These are phyloP conservation scores for Casuarina equisetifolia DNA, from an alignment of 306 rosid genomes.

Conservation along the genomic window DNA sequence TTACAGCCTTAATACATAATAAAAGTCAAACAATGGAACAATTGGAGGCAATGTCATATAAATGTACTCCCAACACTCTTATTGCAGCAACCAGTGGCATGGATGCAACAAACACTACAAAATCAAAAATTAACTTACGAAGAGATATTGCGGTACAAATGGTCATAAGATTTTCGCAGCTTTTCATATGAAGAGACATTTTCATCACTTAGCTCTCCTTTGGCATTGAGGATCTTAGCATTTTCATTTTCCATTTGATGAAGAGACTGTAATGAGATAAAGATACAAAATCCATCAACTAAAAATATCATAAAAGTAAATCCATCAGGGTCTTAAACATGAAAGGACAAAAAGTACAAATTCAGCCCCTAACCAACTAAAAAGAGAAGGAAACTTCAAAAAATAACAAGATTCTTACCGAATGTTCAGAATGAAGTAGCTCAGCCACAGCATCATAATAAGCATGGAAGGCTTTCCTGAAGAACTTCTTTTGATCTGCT, in stretches of 20 bases:
- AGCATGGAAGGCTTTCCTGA: constrained; percentile 76
- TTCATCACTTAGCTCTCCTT: constrained; percentile 95
- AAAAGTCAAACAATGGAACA: neutral
- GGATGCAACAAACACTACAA: constrained; percentile 20
- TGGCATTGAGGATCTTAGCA: constrained; percentile 91
- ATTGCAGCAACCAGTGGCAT: neutral
- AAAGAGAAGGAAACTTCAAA: constrained; percentile 7
- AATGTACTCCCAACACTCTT: too few species aligned
- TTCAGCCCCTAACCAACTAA: constrained; percentile 12
- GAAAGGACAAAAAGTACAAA: neutral
- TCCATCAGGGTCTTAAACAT: constrained; percentile 13
- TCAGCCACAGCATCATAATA: constrained; percentile 87
- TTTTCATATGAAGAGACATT: constrained; percentile 83
- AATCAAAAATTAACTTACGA: constrained; percentile 61
- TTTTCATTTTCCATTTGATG: constrained; percentile 94
- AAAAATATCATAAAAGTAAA: constrained; percentile 4
- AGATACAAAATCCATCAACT: constrained; percentile 27
- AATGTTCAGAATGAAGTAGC: constrained; percentile 93
- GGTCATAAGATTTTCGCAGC: constrained; percentile 93
- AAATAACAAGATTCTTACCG: constrained; percentile 53
- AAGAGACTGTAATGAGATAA: constrained; percentile 63
- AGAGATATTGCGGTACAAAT: constrained; percentile 81
- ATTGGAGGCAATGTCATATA: neutral
- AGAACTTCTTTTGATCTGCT: constrained; percentile 81
- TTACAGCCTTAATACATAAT: neutral